Conservation (phyloP, 163 green algal genomes). For the Prototheca wickerhamii region DNA sequence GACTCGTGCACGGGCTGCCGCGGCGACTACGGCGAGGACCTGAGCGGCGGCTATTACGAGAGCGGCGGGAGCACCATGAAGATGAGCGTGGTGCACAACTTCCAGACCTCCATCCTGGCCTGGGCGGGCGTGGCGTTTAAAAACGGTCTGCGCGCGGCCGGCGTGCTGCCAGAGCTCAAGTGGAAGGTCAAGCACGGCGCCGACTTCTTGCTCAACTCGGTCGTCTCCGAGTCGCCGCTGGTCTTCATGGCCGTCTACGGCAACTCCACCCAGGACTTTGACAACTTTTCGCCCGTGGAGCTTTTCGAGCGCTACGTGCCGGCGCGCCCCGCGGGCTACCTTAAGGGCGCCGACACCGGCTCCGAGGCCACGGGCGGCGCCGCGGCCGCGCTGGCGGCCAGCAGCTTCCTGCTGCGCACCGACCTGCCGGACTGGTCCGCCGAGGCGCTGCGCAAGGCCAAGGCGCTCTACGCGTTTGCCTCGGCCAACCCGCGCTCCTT, state of each 20-base stretch:
- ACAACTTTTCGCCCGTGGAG: conserved; percentile 26
- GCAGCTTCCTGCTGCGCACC: conserved; percentile 8
- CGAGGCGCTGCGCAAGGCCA: conserved; percentile 7
- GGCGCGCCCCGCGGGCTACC: conserved; percentile 19
- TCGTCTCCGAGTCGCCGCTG: background rate
- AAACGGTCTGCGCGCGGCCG: background rate
- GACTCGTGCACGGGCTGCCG: conserved; percentile 30
- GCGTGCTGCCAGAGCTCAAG: background rate
- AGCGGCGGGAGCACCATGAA: conserved; percentile 27
- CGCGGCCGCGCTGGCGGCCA: conserved; percentile 23
- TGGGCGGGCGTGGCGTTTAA: conserved; percentile 2
- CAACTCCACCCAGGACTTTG: conserved; percentile 28
- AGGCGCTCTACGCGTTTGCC: conserved; percentile 25
- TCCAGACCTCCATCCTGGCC: conserved; percentile 5
- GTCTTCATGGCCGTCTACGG: conserved; percentile 15
- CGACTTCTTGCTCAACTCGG: conserved; percentile 25
- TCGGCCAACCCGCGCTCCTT: conserved; percentile 7
- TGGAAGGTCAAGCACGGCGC: conserved; percentile 14
- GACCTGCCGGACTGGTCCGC: conserved; percentile 6
- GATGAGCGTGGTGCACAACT: conserved; percentile 20
- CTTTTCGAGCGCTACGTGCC: conserved; percentile 19
- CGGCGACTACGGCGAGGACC: conserved; percentile 27
- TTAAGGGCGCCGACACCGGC: conserved; percentile 8
- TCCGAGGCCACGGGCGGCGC: conserved; percentile 21
- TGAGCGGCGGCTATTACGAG: conserved; percentile 36